These are phyloP conservation scores for Nigrospora osmanthi DNA, from an alignment of 2,329 filamentous ascomycete species.

Conservation along the genomic window DNA sequence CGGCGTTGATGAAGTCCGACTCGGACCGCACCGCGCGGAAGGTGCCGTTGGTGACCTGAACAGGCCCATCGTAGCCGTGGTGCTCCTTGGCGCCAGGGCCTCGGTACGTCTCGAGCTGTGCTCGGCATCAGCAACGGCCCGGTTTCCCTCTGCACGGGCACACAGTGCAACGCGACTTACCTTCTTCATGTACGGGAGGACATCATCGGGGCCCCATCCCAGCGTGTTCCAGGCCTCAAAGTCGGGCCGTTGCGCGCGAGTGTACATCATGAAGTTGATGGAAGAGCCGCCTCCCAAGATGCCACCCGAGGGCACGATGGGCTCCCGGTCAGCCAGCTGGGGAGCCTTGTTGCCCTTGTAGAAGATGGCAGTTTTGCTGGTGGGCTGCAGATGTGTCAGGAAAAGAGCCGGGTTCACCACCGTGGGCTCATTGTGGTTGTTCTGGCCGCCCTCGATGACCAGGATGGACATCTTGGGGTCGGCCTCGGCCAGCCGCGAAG, in stretches of 20 bases:
- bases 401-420: conserved; percentile 39
- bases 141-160: no score
- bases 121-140: conserved; percentile 33
- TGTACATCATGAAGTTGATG: conserved; percentile 40
- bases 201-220: conserved; percentile 19
- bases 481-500: conserved; percentile 3
- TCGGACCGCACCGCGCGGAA: conserved; percentile 29
- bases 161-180: conserved; percentile 4
- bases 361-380: conserved; percentile 36
- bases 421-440: conserved; percentile 3
- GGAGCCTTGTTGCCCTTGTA: conserved; percentile 28
- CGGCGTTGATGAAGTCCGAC: conserved; percentile 37
- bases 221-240: conserved; percentile 21
- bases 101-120: conserved; percentile 20
- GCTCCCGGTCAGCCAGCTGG: conserved; percentile 35
- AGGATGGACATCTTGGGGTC: conserved; percentile 2
- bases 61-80: conserved; percentile 39
- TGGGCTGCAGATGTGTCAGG: conserved; percentile 35
- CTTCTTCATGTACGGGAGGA: conserved; percentile 46
- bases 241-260: conserved; percentile 23
- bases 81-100: conserved; percentile 27
- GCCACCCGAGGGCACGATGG: conserved; percentile 30
- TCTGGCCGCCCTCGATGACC: conserved; percentile 3
- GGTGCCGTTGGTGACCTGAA: conserved; percentile 39
- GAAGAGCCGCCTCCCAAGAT: conserved; percentile 46